phyloP scores from a whole-genome alignment of 495 filamentous ascomycete genomes.

The Penicillium canariense region DNA sequence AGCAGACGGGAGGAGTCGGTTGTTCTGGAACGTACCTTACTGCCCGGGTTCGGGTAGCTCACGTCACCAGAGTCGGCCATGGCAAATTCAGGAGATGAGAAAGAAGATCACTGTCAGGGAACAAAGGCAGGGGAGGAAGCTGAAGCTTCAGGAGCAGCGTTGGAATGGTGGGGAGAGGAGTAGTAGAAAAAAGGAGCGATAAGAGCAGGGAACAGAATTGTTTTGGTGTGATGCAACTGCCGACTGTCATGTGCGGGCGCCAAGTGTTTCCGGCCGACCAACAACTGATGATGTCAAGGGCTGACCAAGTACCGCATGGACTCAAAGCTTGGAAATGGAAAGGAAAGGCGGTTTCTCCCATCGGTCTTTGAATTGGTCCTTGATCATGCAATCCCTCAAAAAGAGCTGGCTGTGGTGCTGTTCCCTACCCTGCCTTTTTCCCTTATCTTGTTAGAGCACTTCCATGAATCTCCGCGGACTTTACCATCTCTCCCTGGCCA shows the following conservation, averaged over 20 bases:
- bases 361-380: no score
- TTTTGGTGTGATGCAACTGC: constrained; percentile 23
- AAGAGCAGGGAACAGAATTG: constrained; percentile 11
- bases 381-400: not conserved
- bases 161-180: not conserved
- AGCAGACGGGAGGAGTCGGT: constrained; percentile 10
- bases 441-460: not conserved
- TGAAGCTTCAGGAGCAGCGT: not conserved
- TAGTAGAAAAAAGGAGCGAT: constrained; percentile 21
- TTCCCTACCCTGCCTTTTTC: no score
- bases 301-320: no score
- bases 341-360: no score
- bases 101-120: not conserved
- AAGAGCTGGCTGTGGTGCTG: not conserved
- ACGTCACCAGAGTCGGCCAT: constrained; percentile 40
- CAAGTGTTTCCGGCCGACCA: constrained; percentile 14
- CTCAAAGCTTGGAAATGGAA: no score
- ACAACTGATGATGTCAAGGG: constrained; percentile 17
- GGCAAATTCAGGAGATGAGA: constrained; percentile 6
- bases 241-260: constrained; percentile 22
- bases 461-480: not conserved
- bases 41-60: constrained; percentile 42
- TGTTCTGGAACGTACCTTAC: constrained; percentile 41
- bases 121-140: not conserved
- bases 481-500: not conserved